Evolutionary conservation across 2,329 filamentous ascomycete species (phyloP), one percentile per base, ranked within the genome.

Genomic region (Aphanocladium album): DNA sequence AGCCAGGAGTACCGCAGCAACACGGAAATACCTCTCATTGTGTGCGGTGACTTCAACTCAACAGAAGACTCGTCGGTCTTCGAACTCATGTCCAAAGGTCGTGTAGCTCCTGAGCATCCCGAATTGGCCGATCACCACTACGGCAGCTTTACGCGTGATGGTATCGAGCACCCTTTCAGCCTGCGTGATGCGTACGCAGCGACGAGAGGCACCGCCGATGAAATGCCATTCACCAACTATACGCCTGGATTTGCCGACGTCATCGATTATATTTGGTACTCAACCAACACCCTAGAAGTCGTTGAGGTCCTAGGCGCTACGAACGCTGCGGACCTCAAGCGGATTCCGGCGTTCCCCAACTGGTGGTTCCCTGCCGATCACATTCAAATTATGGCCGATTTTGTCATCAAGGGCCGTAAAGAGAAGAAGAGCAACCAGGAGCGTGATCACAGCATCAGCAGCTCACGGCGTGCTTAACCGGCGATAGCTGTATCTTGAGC

Each of bases 231-330:
- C 74, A 99, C 95, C 51, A 99, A 99, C 76, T 99, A 98, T 76
- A 96, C 92, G 16, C 93, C 95, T 1, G 86, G 87, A n/a, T 99
- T 97, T 76, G 85, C 86, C 56, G 93, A 92, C 64, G 90, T 96
- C 61, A 89, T 99, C 66, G 95, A 99, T 73, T 97, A 98, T 75
- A 91, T 99, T 69, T 98, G 93, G 92, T 99, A 96, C 76, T 93
- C 92, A 60, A 93, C 91, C 61, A 96, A 95, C 74, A 87, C 89
- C 23, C 80, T 97, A 49, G 90, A 95, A 71, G 89, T 96, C 25
- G 88, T 91, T 19, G 89, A 89, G 57, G 76, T 97, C 57, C 86
- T 97, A 4, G 93, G 93, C 33, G 89, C 93, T 47, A 90, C 96
- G 2, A 93, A 97, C 72, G 84, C 87, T 64, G 85, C 90, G 30